These are phyloP conservation scores for Cryphonectria radicalis DNA, from an alignment of 2,329 filamentous ascomycete genomes.

Conservation along the genomic window DNA sequence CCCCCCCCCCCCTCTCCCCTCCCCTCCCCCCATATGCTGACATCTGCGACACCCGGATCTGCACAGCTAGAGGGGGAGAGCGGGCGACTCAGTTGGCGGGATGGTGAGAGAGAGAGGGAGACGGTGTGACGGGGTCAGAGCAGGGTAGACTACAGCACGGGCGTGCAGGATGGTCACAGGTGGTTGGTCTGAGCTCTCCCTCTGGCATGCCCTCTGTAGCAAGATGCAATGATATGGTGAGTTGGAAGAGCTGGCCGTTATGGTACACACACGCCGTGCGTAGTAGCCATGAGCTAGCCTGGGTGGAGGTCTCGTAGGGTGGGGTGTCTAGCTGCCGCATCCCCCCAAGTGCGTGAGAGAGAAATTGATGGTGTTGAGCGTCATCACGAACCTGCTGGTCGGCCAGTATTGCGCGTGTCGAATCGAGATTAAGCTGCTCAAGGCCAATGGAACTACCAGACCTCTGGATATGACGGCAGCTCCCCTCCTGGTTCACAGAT, in stretches of 20 bases:
- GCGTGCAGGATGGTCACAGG: constrained; percentile 22
- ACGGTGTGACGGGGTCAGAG: constrained; percentile 15
- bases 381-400: constrained; percentile 2
- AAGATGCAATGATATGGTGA: neutral
- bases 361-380: constrained; percentile 16
- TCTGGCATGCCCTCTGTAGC: constrained; percentile 10
- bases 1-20: neutral
- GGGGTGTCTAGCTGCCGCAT: neutral
- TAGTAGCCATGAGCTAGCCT: constrained; percentile 19
- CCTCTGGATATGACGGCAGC: neutral
- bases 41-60: neutral
- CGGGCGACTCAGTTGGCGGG: neutral
- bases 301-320: constrained; percentile 6
- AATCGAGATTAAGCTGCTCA: constrained; percentile 10
- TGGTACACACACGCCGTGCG: constrained; percentile 11
- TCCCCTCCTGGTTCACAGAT: neutral
- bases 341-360: neutral
- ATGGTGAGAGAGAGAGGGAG: neutral
- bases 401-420: constrained; percentile 6
- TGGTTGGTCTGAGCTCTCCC: neutral
- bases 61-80: constrained; percentile 3
- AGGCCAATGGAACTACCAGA: neutral
- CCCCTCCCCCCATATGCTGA: neutral
- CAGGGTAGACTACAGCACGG: constrained; percentile 22
- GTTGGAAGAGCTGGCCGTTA: neutral